Percentiles rank a stretch among this genome's conserved stretches.
These are phyloP conservation scores for Oryza glaberrima DNA, from an alignment of 176 grass and related monocot species.

Conservation along the genomic window DNA sequence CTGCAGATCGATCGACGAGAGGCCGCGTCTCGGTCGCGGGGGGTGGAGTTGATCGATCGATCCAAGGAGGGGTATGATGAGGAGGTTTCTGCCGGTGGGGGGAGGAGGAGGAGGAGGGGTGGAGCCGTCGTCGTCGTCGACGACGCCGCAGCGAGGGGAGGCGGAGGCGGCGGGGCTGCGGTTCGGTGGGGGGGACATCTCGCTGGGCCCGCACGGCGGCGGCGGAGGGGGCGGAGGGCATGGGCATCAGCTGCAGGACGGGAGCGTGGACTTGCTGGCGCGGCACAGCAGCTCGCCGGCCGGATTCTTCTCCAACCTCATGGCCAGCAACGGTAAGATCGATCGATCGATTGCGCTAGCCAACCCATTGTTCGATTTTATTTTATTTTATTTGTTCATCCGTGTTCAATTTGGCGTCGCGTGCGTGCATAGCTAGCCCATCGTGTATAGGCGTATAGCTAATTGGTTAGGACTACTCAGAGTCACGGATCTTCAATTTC, in stretches of 20 bases:
- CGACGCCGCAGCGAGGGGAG: conserved; percentile 32
- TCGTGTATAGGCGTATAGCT: too few species aligned
- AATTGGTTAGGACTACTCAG: neutral
- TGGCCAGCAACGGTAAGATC: conserved; percentile 59
- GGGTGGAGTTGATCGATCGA: neutral
- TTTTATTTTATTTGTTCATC: neutral
- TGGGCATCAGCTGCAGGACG: conserved; percentile 10
- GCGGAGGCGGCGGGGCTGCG: conserved; percentile 9
- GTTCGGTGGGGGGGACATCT: conserved; percentile 46
- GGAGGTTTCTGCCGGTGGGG: conserved; percentile 54
- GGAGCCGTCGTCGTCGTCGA: conserved; percentile 56
- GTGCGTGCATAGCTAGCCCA: too few species aligned
- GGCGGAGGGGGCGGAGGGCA: neutral
- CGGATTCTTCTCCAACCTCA: conserved; percentile 84
- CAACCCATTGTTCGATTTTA: neutral
- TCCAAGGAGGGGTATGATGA: conserved; percentile 11
- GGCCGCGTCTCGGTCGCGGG: too few species aligned
- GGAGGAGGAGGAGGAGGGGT: conserved; percentile 14
- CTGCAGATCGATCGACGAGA: neutral
- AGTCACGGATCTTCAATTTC: neutral
- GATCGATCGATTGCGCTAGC: neutral
- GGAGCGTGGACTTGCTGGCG: conserved; percentile 52
- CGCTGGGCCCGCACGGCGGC: conserved; percentile 24
- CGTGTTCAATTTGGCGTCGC: neutral
- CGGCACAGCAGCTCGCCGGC: conserved; percentile 84